Conservation (phyloP, 495 filamentous ascomycete genomes). For the Talaromyces stipitatus region DNA sequence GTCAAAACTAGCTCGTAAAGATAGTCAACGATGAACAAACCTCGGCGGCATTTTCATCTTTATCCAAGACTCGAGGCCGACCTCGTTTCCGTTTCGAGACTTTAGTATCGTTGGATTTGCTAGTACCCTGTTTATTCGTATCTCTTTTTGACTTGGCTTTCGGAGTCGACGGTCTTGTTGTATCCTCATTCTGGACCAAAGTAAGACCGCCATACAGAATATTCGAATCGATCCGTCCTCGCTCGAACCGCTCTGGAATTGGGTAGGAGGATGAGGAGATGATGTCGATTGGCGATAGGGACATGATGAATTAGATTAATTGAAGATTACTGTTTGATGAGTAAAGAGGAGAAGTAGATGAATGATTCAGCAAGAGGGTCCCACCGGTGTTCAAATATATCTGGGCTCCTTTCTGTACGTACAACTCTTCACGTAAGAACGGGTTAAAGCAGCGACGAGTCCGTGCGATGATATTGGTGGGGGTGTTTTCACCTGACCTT, state of each 20-base stretch:
- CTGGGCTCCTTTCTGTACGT: too few species aligned
- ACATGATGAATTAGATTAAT: not conserved
- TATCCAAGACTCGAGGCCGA: constrained; percentile 60
- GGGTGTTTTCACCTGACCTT: too few species aligned
- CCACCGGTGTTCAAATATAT: not conserved
- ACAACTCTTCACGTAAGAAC: not conserved
- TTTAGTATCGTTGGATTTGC: not conserved
- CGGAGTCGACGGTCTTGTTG: not conserved
- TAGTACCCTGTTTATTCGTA: not conserved
- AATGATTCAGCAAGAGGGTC: not conserved
- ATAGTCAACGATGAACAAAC: constrained; percentile 13
- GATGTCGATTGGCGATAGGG: not conserved
- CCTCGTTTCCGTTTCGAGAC: constrained; percentile 33
- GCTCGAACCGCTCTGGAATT: constrained; percentile 7
- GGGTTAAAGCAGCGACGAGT: not conserved
- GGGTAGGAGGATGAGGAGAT: constrained; percentile 19
- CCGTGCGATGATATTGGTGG: too few species aligned
- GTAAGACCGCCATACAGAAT: not conserved
- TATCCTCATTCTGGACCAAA: not conserved
- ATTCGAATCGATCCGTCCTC: not conserved
- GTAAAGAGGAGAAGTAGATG: too few species aligned
- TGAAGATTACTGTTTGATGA: too few species aligned
- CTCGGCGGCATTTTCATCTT: constrained; percentile 50
- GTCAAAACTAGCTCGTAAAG: not conserved
- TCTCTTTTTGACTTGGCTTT: not conserved